These are phyloP conservation scores for Puccinia polysora DNA, from an alignment of 1,284 basidiomycete genomes.

Conservation along the genomic window DNA sequence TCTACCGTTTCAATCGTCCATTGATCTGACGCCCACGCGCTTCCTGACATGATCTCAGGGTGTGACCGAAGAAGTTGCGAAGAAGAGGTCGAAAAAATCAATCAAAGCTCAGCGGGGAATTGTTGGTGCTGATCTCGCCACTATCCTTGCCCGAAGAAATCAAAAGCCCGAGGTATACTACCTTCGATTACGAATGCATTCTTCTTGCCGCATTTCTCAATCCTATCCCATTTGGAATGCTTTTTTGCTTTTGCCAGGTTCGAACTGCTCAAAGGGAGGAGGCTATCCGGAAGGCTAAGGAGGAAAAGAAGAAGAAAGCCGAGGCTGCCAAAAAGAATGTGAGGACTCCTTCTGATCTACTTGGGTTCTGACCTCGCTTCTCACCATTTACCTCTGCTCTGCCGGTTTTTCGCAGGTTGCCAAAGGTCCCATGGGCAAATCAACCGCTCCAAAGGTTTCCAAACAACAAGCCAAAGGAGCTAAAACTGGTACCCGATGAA, in stretches of 20 bases:
- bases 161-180: constrained; percentile 41
- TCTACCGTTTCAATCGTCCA: background rate
- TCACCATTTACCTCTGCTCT: background rate
- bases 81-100: constrained; percentile 40
- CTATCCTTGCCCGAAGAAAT: constrained; percentile 85
- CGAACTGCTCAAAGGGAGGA: constrained; percentile 73
- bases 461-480: constrained; percentile 90
- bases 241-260: constrained; percentile 65
- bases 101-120: constrained; percentile 73
- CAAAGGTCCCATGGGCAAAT: constrained; percentile 42
- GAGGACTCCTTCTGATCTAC: constrained; percentile 63
- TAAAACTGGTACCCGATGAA: constrained; percentile 35
- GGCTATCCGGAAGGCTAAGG: constrained; percentile 86
- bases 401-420: background rate
- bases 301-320: constrained; percentile 84
- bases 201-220: background rate
- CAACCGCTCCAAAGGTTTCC: constrained; percentile 74
- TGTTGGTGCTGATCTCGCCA: constrained; percentile 86
- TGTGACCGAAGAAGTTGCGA: constrained; percentile 40
- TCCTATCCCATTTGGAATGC: background rate
- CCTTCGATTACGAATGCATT: too few relatives aligned
- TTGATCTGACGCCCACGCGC: too few relatives aligned
- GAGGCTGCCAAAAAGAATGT: constrained; percentile 69
- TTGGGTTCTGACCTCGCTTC: background rate
- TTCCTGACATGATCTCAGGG: too few relatives aligned